Conservation (phyloP, 805 yeast species). For the Ogataea chonburiensis region DNA sequence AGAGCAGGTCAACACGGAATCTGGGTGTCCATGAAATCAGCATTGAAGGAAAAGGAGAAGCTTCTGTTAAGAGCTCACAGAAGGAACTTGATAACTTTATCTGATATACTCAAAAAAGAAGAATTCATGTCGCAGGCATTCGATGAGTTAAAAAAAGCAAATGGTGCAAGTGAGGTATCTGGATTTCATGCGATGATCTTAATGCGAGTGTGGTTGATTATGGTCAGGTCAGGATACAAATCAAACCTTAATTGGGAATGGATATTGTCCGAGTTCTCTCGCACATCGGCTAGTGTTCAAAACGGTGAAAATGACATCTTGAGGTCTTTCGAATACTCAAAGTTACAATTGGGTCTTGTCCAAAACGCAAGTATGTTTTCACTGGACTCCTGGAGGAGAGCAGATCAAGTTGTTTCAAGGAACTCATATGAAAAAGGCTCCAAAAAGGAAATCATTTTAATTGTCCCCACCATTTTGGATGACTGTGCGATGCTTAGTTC, state of each 20-base stretch:
- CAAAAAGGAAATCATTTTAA: conserved; percentile 24
- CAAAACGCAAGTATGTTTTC: no score
- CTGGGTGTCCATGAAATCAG: conserved; percentile 37
- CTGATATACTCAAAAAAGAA: conserved; percentile 27
- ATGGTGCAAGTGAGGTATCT: conserved; percentile 8
- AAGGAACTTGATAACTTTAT: conserved; percentile 24
- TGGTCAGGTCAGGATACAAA: conserved; percentile 11
- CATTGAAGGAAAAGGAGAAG: conserved; percentile 44
- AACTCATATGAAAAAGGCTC: conserved; percentile 31
- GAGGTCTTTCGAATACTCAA: not conserved
- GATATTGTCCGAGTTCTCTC: not conserved
- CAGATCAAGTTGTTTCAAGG: conserved; percentile 14
- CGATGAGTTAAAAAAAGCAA: conserved; percentile 8
- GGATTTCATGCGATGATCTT: conserved; percentile 23
- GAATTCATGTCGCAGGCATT: conserved; percentile 5
- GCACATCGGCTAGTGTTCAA: no score
- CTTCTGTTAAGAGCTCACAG: conserved; percentile 35
- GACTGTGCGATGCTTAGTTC: not conserved
- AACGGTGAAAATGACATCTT: no score
- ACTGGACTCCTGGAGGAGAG: no score
- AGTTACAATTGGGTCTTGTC: no score
- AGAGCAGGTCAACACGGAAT: conserved; percentile 41
- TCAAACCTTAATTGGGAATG: not conserved
- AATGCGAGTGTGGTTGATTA: conserved; percentile 27
- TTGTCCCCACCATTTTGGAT: conserved; percentile 19